Conservation (phyloP, 768 basidiomycete genomes). For the Termitomyces sp. region DNA sequence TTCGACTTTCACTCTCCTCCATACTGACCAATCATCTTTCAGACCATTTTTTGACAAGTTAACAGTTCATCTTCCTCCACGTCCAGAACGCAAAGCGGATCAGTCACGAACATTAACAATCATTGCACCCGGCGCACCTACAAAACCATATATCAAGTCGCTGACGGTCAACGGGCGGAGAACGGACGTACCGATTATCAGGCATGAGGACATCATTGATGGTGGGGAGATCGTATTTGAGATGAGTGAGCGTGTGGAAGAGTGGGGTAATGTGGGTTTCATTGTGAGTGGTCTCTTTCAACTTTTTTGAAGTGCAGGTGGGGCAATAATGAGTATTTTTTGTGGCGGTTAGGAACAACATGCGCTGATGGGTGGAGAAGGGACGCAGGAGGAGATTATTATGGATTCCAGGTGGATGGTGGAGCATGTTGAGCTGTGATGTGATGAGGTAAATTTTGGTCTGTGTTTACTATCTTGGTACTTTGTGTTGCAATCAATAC, state of each 20-base stretch:
- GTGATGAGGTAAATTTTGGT: neutral
- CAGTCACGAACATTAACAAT: conserved; percentile 39
- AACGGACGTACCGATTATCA: conserved; percentile 43
- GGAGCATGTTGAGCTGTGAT: neutral
- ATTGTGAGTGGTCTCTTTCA: neutral
- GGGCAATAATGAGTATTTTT: neutral
- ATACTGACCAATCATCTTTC: neutral
- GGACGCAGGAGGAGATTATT: neutral
- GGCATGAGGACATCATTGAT: conserved; percentile 40
- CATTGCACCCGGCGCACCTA: conserved; percentile 48
- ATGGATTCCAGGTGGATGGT: neutral
- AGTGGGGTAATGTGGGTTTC: conserved; percentile 12
- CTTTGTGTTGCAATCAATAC: neutral
- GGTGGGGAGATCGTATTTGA: conserved; percentile 17
- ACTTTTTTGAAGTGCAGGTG: neutral
- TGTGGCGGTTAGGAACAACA: neutral
- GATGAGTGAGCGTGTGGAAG: conserved; percentile 16
- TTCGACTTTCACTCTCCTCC: neutral
- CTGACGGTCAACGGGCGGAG: conserved; percentile 49
- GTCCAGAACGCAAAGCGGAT: conserved; percentile 5
- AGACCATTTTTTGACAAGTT: conserved; percentile 50
- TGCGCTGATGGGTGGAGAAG: neutral
- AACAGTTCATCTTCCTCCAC: conserved; percentile 47
- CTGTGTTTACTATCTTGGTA: neutral
- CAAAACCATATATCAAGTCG: conserved; percentile 55